Base-by-base conservation (phyloP, 176 grass and related monocot genomes). In the Raddia distichophylla region DNA sequence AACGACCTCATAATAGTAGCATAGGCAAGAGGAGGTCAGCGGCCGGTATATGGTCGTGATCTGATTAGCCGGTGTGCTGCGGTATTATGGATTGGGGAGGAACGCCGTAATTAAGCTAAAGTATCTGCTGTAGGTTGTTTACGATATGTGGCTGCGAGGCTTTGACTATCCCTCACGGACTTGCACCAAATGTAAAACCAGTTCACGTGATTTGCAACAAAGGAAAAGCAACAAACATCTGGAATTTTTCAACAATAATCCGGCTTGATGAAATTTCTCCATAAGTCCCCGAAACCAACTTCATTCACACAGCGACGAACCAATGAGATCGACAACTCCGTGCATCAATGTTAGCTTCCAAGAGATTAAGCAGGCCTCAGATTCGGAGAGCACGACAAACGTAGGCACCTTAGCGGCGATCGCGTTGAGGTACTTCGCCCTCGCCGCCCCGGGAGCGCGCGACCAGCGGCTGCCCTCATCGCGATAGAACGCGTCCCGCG, bases 351-450 rank as follows among this genome's bases (percentile, higher is more conserved):
- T 17, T 9, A 75, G 33, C 47, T 46, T 20, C 34, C 50, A 69
- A 45, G 8, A 58, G 19, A 76, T 51, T 45, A 62, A 53, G 5
- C 14, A 8, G 22, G 17, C 33, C 0, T n/a, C 5, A 32, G 10
- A 86, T 64, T 82, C 6, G 51, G n/a, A 47, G 47, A 49, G 54
- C 9, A 57, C 1, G 43, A 57, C 1, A 50, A 52, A 16, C 60
- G 18, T 17, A 5, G 9, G 48, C 80, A 92, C 95, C 95, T 98
- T 93, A 44, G 90, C 72, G 33, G 88, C 90, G 81, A 98, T 98
- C 9, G 90, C 92, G 63, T 91, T 86, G 53, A 98, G 90, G 66
- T 90, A 95, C 64, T 91, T 98, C 80, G 86, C 88, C 34, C 95
- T 80, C 37, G 20, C 46, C 45, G 84, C 88, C 40, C 90, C 87